These are phyloP conservation scores for Fusarium sp. DNA, from an alignment of 2,329 filamentous ascomycete genomes.

Conservation along the genomic window DNA sequence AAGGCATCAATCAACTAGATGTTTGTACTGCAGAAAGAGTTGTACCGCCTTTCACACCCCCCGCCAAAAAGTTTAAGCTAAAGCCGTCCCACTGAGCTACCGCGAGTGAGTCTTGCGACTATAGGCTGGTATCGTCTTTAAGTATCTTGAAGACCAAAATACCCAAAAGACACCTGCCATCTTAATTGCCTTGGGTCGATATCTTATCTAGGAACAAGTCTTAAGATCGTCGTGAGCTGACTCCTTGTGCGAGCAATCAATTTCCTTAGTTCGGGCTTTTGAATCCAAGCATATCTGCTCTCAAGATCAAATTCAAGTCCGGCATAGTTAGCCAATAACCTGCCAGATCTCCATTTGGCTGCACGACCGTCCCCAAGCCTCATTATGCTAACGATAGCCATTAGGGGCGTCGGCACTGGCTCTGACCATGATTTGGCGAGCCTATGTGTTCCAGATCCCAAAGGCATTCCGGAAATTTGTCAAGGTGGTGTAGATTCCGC, in stretches of 20 bases:
- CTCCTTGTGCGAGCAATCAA: background rate
- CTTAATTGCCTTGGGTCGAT: background rate
- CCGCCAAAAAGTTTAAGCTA: background rate
- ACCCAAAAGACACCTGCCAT: background rate
- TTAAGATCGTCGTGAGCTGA: background rate
- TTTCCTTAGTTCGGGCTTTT: background rate
- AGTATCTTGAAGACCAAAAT: background rate
- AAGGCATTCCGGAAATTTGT: background rate
- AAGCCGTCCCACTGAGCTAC: background rate
- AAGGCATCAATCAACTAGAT: background rate
- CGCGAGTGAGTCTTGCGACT: background rate
- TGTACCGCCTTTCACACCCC: constrained; percentile 7
- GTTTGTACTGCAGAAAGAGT: background rate
- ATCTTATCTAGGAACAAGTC: background rate
- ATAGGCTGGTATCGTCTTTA: background rate
- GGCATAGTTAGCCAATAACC: too few relatives aligned
- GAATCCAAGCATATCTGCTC: background rate
- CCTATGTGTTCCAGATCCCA: background rate
- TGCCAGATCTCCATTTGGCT: background rate
- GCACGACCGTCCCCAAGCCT: background rate
- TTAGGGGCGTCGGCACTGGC: background rate
- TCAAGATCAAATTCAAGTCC: background rate
- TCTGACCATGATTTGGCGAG: background rate
- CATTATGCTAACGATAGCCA: background rate
- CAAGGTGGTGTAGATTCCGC: background rate